Base-by-base conservation (phyloP, 148 eudicot species). In the Heliosperma pusillum region DNA sequence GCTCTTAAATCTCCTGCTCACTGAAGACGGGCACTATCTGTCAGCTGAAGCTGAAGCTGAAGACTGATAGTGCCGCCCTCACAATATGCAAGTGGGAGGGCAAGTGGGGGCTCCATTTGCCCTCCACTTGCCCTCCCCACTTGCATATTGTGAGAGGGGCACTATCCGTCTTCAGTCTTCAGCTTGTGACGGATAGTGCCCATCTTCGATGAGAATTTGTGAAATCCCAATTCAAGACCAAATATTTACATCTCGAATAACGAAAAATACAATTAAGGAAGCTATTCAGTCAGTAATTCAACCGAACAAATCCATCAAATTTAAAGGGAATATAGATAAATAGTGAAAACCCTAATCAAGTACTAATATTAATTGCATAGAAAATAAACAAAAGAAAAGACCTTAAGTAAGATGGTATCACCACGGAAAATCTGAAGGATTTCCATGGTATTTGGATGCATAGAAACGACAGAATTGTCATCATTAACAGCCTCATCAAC, bases 401-500 rank as follows among this genome's bases (percentile, higher is more conserved):
- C 97, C 93, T 91, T 91, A 73, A 91, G 74, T 6, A 91, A 63
- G 66, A 91, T 87, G 1, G 97, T 91, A 68, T 91, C 97, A 4
- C 97, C 97, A 5, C 97, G 90, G 69, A 89, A 91, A 24, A 89
- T 86, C 85, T 89, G 90, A 45, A 91, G 93, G 79, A 87, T 91
- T 75, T 91, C 97, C 97, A 91, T 88, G 15, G 93, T 91, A 7
- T 86, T 87, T 58, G 97, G 97, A 66, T 91, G 91, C 57, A 91
- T 72, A 25, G 90, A 71, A 22, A 91, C 92, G 33, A 91, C 90
- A 2, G 97, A 91, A 75, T 91, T 91, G 71, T 91, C 97, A 78
- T 91, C 97, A 60, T 87, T 91, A 44, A 82, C 47, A 5, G 97
- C 92, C 75, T 91, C 97, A 64, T 91, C 97, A 20, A 91, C 97